Evolutionary conservation across 495 filamentous ascomycete species (phyloP).

Genomic region (Articulospora tetracladia): DNA sequence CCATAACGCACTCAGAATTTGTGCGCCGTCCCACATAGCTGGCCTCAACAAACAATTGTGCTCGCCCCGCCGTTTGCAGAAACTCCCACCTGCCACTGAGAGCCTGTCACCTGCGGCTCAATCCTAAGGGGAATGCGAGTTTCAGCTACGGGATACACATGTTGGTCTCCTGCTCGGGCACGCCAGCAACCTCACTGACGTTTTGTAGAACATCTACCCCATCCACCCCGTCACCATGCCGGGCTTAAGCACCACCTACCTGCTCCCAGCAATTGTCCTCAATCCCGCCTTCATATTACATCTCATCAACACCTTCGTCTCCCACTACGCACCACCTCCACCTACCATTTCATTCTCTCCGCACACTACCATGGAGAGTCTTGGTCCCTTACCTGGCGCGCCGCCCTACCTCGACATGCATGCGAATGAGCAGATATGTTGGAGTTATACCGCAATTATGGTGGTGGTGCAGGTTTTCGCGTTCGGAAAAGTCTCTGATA

Average conservation of each 20-base stretch:
- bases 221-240: slow-evolving; percentile 15
- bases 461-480: slow-evolving; percentile 23
- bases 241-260: slow-evolving; percentile 30
- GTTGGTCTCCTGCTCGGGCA: background rate
- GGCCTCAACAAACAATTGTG: background rate
- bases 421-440: slow-evolving; percentile 32
- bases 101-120: background rate
- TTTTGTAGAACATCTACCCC: background rate
- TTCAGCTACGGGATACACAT: background rate
- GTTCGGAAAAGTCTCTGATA: slow-evolving; percentile 21
- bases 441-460: slow-evolving; percentile 33
- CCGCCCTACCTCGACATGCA: slow-evolving; percentile 32
- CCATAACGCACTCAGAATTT: background rate
- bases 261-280: slow-evolving; percentile 37
- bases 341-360: slow-evolving; percentile 24
- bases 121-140: background rate
- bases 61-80: background rate
- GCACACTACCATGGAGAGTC: slow-evolving; percentile 25
- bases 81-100: background rate
- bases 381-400: slow-evolving; percentile 28
- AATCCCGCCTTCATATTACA: slow-evolving; percentile 39
- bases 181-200: background rate
- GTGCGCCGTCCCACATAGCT: background rate
- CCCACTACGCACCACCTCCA: slow-evolving; percentile 28
- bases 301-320: slow-evolving; percentile 35